Conservation (phyloP, 768 basidiomycete genomes). For the Leccinum ochraceum region DNA sequence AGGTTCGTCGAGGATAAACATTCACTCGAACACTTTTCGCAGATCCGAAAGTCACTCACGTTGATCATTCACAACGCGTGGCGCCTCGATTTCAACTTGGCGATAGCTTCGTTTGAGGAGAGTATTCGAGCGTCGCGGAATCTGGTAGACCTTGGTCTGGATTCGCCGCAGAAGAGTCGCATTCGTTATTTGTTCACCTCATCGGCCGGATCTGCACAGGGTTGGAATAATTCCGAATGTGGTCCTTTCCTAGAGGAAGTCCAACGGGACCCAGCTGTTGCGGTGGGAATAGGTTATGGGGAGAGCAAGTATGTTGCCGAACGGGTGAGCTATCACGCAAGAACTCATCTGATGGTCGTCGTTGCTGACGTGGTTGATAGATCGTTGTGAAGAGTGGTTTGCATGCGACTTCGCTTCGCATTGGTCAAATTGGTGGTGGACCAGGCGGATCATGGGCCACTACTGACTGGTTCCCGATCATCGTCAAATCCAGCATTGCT, state of each 20-base stretch:
- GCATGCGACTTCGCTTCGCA: conserved; percentile 39
- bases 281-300: conserved; percentile 45
- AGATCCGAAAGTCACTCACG: conserved; percentile 38
- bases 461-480: conserved; percentile 49
- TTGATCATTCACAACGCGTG: conserved; percentile 46
- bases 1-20: no score
- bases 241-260: conserved; percentile 40
- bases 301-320: conserved; percentile 48
- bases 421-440: conserved; percentile 50
- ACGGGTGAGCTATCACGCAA: conserved; percentile 20
- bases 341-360: no score
- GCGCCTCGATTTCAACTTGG: conserved; percentile 44
- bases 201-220: conserved; percentile 37
- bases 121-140: conserved; percentile 42
- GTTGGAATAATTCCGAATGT: conserved; percentile 27
- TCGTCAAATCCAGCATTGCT: conserved; percentile 37
- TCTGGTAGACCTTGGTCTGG: conserved; percentile 33
- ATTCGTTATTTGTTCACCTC: conserved; percentile 43
- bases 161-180: conserved; percentile 24
- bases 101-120: conserved; percentile 44
- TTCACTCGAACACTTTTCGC: no score
- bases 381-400: conserved; percentile 42
- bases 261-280: conserved; percentile 31
- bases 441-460: conserved; percentile 42
- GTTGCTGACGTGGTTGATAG: conserved; percentile 15